Evolutionary conservation across 805 yeast species (phyloP).

Genomic region (Metschnikowia vanudenii): DNA sequence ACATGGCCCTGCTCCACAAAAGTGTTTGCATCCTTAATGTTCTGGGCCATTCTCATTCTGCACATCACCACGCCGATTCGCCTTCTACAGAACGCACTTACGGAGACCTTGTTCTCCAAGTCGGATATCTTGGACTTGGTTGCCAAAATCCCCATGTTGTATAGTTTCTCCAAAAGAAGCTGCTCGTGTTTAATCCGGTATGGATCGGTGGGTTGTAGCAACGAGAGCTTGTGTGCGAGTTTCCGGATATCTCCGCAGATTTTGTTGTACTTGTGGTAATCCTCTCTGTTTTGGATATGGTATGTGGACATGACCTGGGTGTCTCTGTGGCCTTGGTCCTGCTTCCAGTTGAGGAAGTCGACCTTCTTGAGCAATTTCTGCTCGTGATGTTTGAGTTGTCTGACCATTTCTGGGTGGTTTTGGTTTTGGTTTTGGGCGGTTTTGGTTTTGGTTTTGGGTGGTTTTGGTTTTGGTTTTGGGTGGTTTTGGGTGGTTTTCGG

Average conservation of each 20-base stretch:
- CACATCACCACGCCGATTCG: slow-evolving; percentile 95
- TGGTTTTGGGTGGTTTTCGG: no score
- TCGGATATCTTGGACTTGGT: slow-evolving; percentile 90
- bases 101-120: slow-evolving; percentile 87
- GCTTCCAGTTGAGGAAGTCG: slow-evolving; percentile 96
- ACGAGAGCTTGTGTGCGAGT: slow-evolving; percentile 79
- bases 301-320: slow-evolving; percentile 95
- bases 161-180: slow-evolving; percentile 79
- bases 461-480: no score
- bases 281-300: slow-evolving; percentile 92
- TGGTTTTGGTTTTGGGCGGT: no score
- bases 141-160: slow-evolving; percentile 82
- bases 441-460: no score
- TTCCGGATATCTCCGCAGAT: slow-evolving; percentile 91
- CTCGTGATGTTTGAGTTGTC: slow-evolving; percentile 92
- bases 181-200: slow-evolving; percentile 87
- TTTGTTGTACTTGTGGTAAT: slow-evolving; percentile 89
- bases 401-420: no score
- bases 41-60: slow-evolving; percentile 89
- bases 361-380: slow-evolving; percentile 91
- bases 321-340: slow-evolving; percentile 91
- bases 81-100: slow-evolving; percentile 88
- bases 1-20: slow-evolving; percentile 97
- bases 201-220: slow-evolving; percentile 85
- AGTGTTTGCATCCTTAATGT: slow-evolving; percentile 81